These are phyloP conservation scores for Anethum foeniculum DNA, from an alignment of 140 eudicot species.

Conservation along the genomic window DNA sequence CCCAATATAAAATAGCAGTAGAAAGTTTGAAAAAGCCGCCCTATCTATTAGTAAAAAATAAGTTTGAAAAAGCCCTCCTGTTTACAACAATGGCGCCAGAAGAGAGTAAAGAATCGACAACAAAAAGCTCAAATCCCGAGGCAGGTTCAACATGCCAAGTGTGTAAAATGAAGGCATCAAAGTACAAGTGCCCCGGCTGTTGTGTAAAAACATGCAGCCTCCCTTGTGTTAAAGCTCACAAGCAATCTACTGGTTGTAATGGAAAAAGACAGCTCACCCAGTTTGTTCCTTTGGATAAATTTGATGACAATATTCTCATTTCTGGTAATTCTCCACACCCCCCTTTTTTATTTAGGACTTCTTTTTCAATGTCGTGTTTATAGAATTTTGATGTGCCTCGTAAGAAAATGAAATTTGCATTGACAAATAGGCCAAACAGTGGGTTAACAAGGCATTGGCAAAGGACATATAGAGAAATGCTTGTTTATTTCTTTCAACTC, in stretches of 20 bases:
- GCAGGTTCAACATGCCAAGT: slow-evolving; percentile 38
- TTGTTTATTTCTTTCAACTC: too few relatives aligned
- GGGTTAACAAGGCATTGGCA: too few relatives aligned
- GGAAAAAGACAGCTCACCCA: slow-evolving; percentile 57
- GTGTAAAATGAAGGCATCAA: slow-evolving; percentile 50
- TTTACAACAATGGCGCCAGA: background rate
- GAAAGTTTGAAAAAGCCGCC: too few relatives aligned
- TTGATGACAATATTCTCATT: slow-evolving; percentile 57
- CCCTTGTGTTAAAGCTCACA: slow-evolving; percentile 88
- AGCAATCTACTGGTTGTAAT: slow-evolving; percentile 57
- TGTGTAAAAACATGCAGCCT: slow-evolving; percentile 70
- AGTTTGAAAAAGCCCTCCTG: background rate
- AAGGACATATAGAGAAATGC: too few relatives aligned
- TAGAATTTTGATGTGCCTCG: background rate
- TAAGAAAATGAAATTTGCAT: too few relatives aligned
- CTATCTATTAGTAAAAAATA: too few relatives aligned
- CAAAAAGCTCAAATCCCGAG: background rate
- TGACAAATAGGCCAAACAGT: too few relatives aligned
- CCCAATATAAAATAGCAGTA: too few relatives aligned
- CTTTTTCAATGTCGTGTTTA: background rate
- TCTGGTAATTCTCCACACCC: slow-evolving; percentile 40
- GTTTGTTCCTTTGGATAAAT: slow-evolving; percentile 63
- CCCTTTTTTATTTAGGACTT: background rate
- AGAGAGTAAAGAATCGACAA: background rate
- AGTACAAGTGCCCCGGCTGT: slow-evolving; percentile 93